Percentiles rank a stretch among this genome's conserved stretches.
Evolutionary conservation across 2,329 filamentous ascomycete species (phyloP).

Genomic region (Diaporthe vexans): DNA sequence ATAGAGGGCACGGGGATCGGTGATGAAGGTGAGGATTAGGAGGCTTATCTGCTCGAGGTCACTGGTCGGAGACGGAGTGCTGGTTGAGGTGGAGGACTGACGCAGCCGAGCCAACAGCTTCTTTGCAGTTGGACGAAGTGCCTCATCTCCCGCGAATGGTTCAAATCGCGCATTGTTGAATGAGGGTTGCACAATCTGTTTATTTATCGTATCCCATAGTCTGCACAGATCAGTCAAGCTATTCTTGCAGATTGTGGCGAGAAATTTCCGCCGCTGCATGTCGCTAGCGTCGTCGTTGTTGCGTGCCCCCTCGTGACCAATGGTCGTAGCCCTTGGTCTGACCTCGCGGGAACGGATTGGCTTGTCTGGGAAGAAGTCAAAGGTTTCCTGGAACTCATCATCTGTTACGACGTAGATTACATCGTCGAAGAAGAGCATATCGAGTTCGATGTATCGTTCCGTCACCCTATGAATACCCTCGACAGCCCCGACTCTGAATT

Average conservation of each 20-base stretch:
- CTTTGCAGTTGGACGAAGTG: slow-evolving; percentile 3
- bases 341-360: slow-evolving; percentile 6
- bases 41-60: slow-evolving; percentile 13
- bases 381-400: neutral
- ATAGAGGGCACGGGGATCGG: slow-evolving; percentile 1
- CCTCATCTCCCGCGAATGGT: slow-evolving; percentile 11
- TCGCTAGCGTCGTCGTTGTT: slow-evolving; percentile 3
- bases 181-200: neutral
- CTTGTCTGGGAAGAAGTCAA: slow-evolving; percentile 1
- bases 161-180: slow-evolving; percentile 15
- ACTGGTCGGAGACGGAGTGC: neutral
- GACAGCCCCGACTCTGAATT: neutral
- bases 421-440: slow-evolving; percentile 4
- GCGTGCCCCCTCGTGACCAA: slow-evolving; percentile 1
- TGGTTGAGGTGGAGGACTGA: slow-evolving; percentile 4
- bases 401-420: neutral
- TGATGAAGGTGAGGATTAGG: slow-evolving; percentile 4
- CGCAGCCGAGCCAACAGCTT: slow-evolving; percentile 8
- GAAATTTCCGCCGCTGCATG: neutral
- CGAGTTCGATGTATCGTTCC: slow-evolving; percentile 4
- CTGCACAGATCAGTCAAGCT: slow-evolving; percentile 6
- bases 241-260: slow-evolving; percentile 8
- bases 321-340: neutral
- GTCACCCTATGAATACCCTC: slow-evolving; percentile 1
- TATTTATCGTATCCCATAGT: slow-evolving; percentile 5